A percentile compares a stretch with the other conserved stretches of the same genome.
Conservation (phyloP, 257 asterid genomes). For the Hygrophila difformis region DNA sequence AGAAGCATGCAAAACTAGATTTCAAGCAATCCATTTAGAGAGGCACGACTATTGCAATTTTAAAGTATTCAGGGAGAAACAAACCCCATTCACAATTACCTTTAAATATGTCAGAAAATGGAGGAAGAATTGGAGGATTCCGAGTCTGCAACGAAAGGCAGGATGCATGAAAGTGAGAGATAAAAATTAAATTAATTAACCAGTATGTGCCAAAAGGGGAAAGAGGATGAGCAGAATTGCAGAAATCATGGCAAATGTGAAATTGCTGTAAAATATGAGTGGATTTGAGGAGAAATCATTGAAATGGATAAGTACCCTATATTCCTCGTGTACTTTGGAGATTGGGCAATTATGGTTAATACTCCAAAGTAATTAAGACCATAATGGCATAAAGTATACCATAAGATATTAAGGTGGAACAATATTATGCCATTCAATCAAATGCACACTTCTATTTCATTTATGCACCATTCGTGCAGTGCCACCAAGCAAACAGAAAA, state of each 20-base stretch:
- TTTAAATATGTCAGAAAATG: conserved; percentile 60
- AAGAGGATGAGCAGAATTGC: no score
- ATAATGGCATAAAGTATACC: no score
- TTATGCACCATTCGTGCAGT: background rate
- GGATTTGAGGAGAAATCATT: no score
- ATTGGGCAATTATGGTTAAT: no score
- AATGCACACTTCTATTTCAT: background rate
- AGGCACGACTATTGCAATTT: background rate
- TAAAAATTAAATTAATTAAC: conserved; percentile 6
- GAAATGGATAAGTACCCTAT: no score
- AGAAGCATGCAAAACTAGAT: no score
- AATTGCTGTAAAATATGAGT: no score
- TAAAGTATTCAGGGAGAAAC: conserved; percentile 2
- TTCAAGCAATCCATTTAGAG: background rate
- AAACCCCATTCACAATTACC: conserved; percentile 34
- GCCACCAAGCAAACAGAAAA: background rate
- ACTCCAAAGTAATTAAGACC: no score
- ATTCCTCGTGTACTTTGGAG: no score
- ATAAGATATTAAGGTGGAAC: no score
- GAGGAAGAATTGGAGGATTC: conserved; percentile 77
- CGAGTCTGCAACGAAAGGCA: conserved; percentile 67
- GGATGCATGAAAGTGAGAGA: conserved; percentile 1
- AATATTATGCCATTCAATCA: no score
- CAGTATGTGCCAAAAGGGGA: conserved; percentile 1
- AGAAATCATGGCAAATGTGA: no score